phyloP scores from a whole-genome alignment of 208 protist species.

The Crithidia mellificae region DNA sequence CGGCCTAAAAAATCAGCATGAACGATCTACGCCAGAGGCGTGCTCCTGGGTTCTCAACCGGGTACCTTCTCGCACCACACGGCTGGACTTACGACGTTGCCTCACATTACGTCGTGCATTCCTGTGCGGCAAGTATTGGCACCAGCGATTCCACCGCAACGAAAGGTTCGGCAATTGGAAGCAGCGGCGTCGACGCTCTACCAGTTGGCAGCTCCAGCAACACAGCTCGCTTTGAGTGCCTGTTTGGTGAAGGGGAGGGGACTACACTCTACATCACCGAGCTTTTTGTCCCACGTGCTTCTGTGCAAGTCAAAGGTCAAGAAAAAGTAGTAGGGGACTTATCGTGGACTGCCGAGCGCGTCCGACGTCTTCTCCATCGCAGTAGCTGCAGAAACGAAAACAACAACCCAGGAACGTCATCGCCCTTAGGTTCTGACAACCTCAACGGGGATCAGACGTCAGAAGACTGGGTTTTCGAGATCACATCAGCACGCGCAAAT shows the following conservation, averaged over 20 bases:
- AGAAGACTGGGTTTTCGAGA: conserved; percentile 34
- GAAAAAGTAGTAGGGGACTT: not conserved
- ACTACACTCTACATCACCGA: conserved; percentile 57
- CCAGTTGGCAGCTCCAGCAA: conserved; percentile 36
- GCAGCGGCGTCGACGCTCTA: conserved; percentile 2
- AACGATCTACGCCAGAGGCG: conserved; percentile 42
- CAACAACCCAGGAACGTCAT: no score
- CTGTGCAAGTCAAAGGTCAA: no score
- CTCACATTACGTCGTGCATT: conserved; percentile 42
- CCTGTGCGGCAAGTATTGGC: not conserved
- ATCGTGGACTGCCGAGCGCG: not conserved
- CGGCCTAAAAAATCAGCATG: conserved; percentile 3
- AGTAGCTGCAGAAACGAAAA: not conserved
- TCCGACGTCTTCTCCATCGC: not conserved
- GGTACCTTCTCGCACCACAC: conserved; percentile 49
- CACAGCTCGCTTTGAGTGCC: conserved; percentile 51
- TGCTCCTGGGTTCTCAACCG: conserved; percentile 51
- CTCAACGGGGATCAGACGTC: no score
- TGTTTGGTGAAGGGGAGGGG: conserved; percentile 21
- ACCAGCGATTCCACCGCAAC: no score
- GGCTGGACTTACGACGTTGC: conserved; percentile 62
- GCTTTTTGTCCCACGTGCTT: conserved; percentile 42
- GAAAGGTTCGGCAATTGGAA: not conserved
- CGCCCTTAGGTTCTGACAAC: no score
- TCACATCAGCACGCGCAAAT: not conserved